phyloP scores from a whole-genome alignment of 2,329 filamentous ascomycete species.

The Epichloe glyceriae region DNA sequence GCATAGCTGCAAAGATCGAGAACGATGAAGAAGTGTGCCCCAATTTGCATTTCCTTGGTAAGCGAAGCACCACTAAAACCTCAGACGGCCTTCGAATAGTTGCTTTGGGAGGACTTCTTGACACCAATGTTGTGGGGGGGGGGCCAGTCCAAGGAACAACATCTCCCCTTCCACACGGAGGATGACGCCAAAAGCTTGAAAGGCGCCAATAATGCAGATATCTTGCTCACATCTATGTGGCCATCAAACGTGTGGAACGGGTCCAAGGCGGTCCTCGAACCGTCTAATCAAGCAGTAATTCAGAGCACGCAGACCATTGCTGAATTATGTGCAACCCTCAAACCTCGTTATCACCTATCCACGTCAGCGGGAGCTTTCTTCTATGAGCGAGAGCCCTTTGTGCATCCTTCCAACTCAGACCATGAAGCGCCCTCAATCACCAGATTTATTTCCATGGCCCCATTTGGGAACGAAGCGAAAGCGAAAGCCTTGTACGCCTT shows the following conservation, averaged over 20 bases:
- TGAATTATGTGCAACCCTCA: conserved; percentile 64
- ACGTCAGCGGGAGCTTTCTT: conserved; percentile 52
- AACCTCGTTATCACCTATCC: conserved; percentile 86
- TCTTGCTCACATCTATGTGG: conserved; percentile 81
- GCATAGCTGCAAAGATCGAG: conserved; percentile 61
- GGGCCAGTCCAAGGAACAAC: conserved; percentile 56
- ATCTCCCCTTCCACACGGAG: conserved; percentile 64
- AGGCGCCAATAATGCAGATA: conserved; percentile 68
- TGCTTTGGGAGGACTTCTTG: conserved; percentile 64
- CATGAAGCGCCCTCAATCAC: conserved; percentile 50
- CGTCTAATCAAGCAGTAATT: conserved; percentile 37
- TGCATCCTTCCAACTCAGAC: conserved; percentile 43
- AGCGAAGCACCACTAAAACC: conserved; percentile 77
- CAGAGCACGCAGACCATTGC: conserved; percentile 54
- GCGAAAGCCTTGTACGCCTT: conserved; percentile 76
- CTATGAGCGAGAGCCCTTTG: conserved; percentile 88
- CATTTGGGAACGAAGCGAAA: conserved; percentile 62
- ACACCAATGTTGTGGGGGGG: conserved; percentile 43
- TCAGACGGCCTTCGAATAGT: conserved; percentile 81
- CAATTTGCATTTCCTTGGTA: conserved; percentile 86
- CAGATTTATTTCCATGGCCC: conserved; percentile 79
- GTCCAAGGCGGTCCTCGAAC: conserved; percentile 48
- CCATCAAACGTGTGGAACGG: conserved; percentile 58
- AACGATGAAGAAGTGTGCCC: conserved; percentile 64
- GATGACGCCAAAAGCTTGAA: conserved; percentile 64